Conservation (phyloP, 345 rosid genomes). For the Noccaea bulbosa region DNA sequence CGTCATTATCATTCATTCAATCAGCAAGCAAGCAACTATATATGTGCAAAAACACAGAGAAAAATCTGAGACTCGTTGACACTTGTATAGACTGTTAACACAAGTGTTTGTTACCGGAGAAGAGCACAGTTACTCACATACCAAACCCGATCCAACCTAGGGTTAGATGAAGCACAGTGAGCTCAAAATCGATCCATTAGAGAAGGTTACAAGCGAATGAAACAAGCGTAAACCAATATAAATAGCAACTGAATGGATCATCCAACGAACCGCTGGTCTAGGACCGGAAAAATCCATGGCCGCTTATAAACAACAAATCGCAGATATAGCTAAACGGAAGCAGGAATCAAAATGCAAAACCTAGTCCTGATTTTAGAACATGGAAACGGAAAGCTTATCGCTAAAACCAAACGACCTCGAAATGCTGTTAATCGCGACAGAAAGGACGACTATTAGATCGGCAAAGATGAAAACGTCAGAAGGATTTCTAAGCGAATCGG, state of each 20-base stretch:
- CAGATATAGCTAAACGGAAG: not conserved
- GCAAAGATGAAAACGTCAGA: not conserved
- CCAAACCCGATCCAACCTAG: not conserved
- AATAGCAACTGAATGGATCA: not conserved
- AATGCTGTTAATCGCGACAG: constrained; percentile 1
- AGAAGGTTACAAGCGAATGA: not conserved
- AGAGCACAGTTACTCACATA: not conserved
- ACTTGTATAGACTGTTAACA: not conserved
- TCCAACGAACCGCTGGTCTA: not conserved
- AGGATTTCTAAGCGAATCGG: not conserved
- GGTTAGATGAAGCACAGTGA: not conserved
- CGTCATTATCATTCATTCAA: constrained; percentile 20
- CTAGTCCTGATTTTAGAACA: not conserved
- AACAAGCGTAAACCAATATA: not conserved
- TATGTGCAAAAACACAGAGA: not conserved
- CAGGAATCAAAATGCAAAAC: not conserved
- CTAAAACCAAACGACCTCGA: constrained; percentile 2
- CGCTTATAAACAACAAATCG: not conserved
- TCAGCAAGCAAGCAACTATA: constrained; percentile 1
- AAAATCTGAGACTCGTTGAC: not conserved
- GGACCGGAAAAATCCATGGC: not conserved
- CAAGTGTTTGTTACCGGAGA: not conserved
- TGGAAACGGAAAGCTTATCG: not conserved
- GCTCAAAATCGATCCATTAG: constrained; percentile 4
- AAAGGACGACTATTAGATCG: constrained; percentile 4